These are phyloP conservation scores for Starmerella bombicola DNA, from an alignment of 805 yeast species.

Conservation along the genomic window DNA sequence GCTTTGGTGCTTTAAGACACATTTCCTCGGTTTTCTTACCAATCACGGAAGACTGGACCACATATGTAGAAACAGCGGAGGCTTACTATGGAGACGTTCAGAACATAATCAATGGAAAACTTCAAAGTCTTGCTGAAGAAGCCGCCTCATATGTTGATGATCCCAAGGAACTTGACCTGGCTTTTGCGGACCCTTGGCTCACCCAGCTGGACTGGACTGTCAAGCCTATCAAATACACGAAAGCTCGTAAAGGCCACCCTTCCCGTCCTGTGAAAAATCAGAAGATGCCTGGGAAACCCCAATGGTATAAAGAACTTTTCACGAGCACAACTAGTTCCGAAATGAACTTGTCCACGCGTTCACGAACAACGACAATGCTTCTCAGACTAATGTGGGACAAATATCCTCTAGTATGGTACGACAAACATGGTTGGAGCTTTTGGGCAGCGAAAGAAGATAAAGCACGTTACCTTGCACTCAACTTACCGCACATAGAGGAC, in stretches of 20 bases:
- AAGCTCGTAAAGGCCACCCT: constrained; percentile 46
- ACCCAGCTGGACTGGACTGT: constrained; percentile 80
- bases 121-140: constrained; percentile 48
- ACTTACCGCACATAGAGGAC: constrained; percentile 27
- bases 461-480: constrained; percentile 28
- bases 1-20: constrained; percentile 72
- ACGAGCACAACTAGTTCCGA: constrained; percentile 26
- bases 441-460: constrained; percentile 35
- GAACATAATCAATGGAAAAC: constrained; percentile 42
- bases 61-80: constrained; percentile 62
- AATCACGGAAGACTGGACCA: constrained; percentile 58
- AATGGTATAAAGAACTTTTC: constrained; percentile 68
- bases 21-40: constrained; percentile 69
- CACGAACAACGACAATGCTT: constrained; percentile 65
- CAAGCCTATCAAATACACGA: constrained; percentile 46
- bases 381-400: constrained; percentile 76
- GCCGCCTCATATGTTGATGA: constrained; percentile 38
- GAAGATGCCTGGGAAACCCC: constrained; percentile 80
- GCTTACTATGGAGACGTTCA: constrained; percentile 47
- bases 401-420: constrained; percentile 70
- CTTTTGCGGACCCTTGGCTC: constrained; percentile 68
- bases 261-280: constrained; percentile 42
- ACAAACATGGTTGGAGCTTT: constrained; percentile 80
- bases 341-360: constrained; percentile 52
- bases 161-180: constrained; percentile 29